Base-by-base conservation (phyloP, 495 filamentous ascomycete genomes). In the Sporormia fimetaria region DNA sequence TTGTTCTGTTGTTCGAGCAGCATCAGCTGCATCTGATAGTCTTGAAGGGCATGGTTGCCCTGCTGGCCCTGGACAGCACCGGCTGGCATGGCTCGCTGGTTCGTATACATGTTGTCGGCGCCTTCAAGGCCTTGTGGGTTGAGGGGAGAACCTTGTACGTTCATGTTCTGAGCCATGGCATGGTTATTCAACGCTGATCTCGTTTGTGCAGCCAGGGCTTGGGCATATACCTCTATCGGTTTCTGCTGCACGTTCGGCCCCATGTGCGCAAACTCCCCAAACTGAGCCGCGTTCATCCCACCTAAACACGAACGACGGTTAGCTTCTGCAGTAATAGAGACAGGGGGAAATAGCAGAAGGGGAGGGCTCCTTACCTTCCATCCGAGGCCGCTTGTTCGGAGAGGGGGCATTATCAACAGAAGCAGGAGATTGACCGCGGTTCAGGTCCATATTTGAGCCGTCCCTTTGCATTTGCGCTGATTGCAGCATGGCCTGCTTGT, bases 21-120 rank as follows among this genome's bases (percentile, higher is more conserved):
- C 90, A 96, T 95, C 57, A 98, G 68, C 56, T 98, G 90, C 90
- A 95, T 94, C 65, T 98, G 90, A 62, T 98, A 96, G 60, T 96
- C 92, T 59, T 95, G 88, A 39, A 98, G 69, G 25, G 92, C 92
- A 60, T 94, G 87, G 55, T 90, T 94, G 57, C 85, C 85, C 35
- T 74, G 71, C 43, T 60, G 60, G 37, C 66, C 67, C 9, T 58
- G 57, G 27, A 69, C 64, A 57, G 69, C 66, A 44, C 70, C 73
- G 32, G 43, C 18, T 27, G 37, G 40, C 33, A 51, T 69, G 50
- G 42, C 47, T 22, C 47, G 22, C 8, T 7, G 54, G 54, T 70
- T 72, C 38, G 72, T 72, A 61, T 85, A 92, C 58, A 75, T 31
- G 3, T 43, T 42, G 29, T 30, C 10, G 5, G 42, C 35, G 15